These are phyloP conservation scores for Persicaria maculosa DNA, from an alignment of 148 eudicot species.

Conservation along the genomic window DNA sequence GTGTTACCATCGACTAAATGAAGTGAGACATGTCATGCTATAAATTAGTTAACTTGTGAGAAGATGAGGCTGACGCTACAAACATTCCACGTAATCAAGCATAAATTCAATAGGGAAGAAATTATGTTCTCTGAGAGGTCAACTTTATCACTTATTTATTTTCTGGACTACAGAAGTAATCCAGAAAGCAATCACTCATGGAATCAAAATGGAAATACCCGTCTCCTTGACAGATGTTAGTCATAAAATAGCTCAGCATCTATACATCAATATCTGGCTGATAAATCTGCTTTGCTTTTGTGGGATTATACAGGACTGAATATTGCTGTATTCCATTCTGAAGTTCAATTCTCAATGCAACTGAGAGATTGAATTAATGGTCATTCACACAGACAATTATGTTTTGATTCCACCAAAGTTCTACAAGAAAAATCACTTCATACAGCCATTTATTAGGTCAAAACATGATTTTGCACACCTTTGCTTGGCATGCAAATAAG, in stretches of 20 bases:
- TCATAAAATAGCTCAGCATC: no score
- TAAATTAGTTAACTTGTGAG: no score
- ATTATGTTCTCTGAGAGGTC: no score
- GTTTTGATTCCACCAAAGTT: neutral
- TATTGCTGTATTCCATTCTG: neutral
- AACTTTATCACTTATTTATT: no score
- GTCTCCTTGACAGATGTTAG: no score
- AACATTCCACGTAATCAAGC: no score
- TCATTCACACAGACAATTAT: neutral
- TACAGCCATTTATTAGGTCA: neutral
- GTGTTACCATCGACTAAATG: neutral
- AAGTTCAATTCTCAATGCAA: constrained; percentile 5
- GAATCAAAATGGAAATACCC: no score
- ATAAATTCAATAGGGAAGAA: no score
- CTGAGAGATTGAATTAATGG: neutral
- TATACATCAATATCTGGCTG: neutral
- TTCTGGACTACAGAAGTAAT: no score
- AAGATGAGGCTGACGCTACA: no score
- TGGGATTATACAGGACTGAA: neutral
- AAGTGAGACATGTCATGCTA: no score
- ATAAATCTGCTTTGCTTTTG: neutral
- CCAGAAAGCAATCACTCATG: no score
- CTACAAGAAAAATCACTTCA: neutral
- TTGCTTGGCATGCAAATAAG: constrained; percentile 95
- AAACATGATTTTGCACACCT: constrained; percentile 39